Conservation (phyloP, 495 filamentous ascomycete genomes). For the Pyrenula massariospora region DNA sequence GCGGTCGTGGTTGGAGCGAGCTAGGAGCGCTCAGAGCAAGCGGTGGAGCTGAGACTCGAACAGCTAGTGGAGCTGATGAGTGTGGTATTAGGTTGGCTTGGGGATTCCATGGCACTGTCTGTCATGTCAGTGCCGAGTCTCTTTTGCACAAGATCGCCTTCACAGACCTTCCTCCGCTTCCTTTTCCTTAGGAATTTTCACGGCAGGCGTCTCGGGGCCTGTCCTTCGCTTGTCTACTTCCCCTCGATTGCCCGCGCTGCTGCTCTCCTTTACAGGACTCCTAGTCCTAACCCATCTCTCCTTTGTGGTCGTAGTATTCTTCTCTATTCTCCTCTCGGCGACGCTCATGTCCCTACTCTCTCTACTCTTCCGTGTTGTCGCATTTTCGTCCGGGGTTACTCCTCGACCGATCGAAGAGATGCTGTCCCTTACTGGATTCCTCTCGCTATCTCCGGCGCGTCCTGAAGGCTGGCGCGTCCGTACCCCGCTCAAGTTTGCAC, state of each 20-base stretch:
- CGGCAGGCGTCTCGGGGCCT: conserved; percentile 25
- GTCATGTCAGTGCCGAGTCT: conserved; percentile 11
- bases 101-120: conserved; percentile 63
- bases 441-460: conserved; percentile 31
- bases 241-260: conserved; percentile 24
- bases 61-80: conserved; percentile 79
- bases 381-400: conserved; percentile 20
- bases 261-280: conserved; percentile 53
- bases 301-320: conserved; percentile 46
- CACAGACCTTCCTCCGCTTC: conserved; percentile 25
- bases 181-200: conserved; percentile 23
- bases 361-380: conserved; percentile 25
- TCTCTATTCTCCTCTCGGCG: conserved; percentile 28
- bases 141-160: conserved; percentile 2
- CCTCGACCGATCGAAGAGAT: conserved; percentile 23
- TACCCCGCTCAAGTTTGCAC: conserved; percentile 29
- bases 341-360: conserved; percentile 11
- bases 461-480: conserved; percentile 34
- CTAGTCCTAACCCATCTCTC: conserved; percentile 50
- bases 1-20: conserved; percentile 55
- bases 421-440: conserved; percentile 16
- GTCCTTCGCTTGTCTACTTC: conserved; percentile 29
- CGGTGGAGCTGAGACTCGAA: conserved; percentile 75
- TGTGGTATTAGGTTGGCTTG: conserved; percentile 71
- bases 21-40: conserved; percentile 61